Base-by-base conservation (phyloP, 2,329 filamentous ascomycete species). In the Graphium sp. region DNA sequence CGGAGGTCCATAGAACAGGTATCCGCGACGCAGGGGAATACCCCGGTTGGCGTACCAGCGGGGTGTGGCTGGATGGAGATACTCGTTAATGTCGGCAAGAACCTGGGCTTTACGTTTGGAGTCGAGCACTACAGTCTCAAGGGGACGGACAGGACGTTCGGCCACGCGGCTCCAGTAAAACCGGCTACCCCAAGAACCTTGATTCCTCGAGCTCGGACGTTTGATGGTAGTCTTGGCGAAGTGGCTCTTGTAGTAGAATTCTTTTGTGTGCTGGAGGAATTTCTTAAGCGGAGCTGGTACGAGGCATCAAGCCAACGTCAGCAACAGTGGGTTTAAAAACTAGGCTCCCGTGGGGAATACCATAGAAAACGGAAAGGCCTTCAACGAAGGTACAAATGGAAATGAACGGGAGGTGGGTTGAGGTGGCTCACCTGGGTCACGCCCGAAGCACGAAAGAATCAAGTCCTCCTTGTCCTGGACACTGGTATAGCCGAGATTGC, bases 1-100 rank as follows among this genome's bases (percentile, higher is more conserved):
- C 0, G 80, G 80, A 0, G 81, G 80, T 0, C 83, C 83, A 37
- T 85, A 61, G 11, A 92, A 69, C 0, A 92, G 64, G 42, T 89
- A 92, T 0, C 83, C 84, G 5, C 83, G 65, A 10, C 83, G 68
- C 46, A 91, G 91, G 0, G 84, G 83, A 18, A 92, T 87, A 1
- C 83, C 83, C 6, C 82, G 66, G 38, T 81, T 77, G 1, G 74
- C 63, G 45, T 93, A 92, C 81, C 82, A 92, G n/a, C 72, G 60
- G 24, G 66, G 58, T 1, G 72, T 76, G 9, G 56, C 49, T 0
- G 70, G 70, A 35, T 69, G 56, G 20, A 78, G 60, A 40, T 77
- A 77, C 39, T 76, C 69, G 16, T 55, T 56, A 18, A 74, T 61
- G 39, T 77, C 73, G 23, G 60, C 56, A 26, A 77, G 54, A 9